Evolutionary conservation across 176 grass and related monocot genomes (phyloP), one percentile per base, ranked within the genome.

Genomic region (Avena atlantica): DNA sequence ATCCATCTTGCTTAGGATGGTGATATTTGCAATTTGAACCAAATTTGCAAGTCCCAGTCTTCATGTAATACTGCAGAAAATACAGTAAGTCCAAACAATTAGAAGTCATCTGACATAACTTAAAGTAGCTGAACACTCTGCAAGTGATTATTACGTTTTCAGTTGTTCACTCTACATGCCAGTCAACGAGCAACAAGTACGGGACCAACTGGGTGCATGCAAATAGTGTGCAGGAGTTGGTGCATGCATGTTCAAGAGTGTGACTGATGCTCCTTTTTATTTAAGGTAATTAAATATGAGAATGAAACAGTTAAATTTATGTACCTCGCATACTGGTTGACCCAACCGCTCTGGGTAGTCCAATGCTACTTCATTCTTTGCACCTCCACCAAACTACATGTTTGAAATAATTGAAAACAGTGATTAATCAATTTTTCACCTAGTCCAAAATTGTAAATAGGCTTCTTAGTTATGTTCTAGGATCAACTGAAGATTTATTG

Each of bases 21-120:
- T 94, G 88, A 88, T 96, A 96, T 87, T 99, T 99, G 89, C 97
- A 99, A 59, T 90, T 91, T 61, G 92, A 88, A 66, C 89, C 90
- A 84, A 91, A 99, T 86, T 94, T 96, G 91, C 97, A 96, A 73
- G 76, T 93, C 45, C 97, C 89, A 24, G 92, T 99, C 82, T 96
- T 99, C 92, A 99, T 80, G 83, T 90, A 99, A 78, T 90, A 94
- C 97, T 99, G 87, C 71, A 87, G 82, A 83, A 21, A 65, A 74
- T 66, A 55, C 31, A 84, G 42, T 47, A 80, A 67, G 48, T 27
- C 65, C 59, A 52, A 52, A 60, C 7, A 80, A 5, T 37, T 80
- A 52, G 48, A 84, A 67, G 68, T 59, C 57, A 68, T 81, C 50
- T 49, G 36, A 36, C 47, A 89, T n/a, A 73, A 55, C 21, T 74